Conservation (phyloP, 176 grass and related monocot species). For the Musa itinerans region DNA sequence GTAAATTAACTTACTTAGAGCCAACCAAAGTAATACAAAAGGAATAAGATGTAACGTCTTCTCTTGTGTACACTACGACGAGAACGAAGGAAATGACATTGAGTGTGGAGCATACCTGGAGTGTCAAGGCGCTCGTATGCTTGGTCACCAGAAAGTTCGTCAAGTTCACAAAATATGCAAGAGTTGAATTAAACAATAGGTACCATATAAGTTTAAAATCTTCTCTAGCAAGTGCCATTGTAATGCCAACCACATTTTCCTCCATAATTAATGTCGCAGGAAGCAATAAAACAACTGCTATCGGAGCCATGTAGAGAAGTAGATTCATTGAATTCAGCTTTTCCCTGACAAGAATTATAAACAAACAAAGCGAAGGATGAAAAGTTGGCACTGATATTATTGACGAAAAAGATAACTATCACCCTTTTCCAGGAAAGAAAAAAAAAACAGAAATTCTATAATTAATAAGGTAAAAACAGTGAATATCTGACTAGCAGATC, state of each 20-base stretch:
- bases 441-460: neutral
- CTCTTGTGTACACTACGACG: neutral
- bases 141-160: constrained; percentile 12
- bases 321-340: constrained; percentile 14
- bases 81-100: neutral
- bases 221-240: constrained; percentile 10
- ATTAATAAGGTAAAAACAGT: neutral
- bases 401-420: neutral
- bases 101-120: constrained; percentile 1
- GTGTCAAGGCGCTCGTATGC: constrained; percentile 4
- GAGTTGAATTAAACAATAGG: constrained; percentile 4
- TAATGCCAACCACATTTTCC: constrained; percentile 7
- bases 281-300: neutral
- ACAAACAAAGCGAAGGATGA: neutral
- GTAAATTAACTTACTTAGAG: neutral
- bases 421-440: neutral
- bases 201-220: constrained; percentile 6
- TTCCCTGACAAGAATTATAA: neutral
- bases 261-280: constrained; percentile 5
- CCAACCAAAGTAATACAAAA: neutral
- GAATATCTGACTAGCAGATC: neutral
- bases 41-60: neutral
- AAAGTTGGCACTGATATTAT: neutral
- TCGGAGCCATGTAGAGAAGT: constrained; percentile 3
- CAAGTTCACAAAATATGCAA: constrained; percentile 12